Evolutionary conservation across 352 stramenopile species (phyloP).

Genomic region (Phytophthora pluvialis): DNA sequence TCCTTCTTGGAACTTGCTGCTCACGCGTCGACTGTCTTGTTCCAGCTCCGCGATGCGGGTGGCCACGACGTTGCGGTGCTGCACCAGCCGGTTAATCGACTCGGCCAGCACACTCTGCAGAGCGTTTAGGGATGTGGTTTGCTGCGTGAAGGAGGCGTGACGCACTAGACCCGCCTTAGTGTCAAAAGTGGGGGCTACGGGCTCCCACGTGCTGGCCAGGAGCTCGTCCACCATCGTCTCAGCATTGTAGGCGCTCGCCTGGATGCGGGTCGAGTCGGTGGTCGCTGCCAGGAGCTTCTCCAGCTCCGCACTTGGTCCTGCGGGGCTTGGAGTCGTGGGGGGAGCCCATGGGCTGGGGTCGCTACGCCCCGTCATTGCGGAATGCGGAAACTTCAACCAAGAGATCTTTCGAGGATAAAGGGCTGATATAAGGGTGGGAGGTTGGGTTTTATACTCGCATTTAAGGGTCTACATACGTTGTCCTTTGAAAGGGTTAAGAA

Average conservation of each 20-base stretch:
- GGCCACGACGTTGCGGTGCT: constrained; percentile 64
- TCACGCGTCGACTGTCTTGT: constrained; percentile 65
- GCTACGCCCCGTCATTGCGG: constrained; percentile 12
- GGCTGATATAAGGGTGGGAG: not conserved
- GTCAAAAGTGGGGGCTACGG: constrained; percentile 15
- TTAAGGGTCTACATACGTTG: too few relatives aligned
- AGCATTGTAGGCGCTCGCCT: constrained; percentile 46
- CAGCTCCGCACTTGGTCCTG: constrained; percentile 55
- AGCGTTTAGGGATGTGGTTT: constrained; percentile 71
- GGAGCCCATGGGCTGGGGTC: not conserved
- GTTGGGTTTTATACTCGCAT: not conserved
- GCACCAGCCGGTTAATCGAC: constrained; percentile 63
- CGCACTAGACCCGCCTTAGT: constrained; percentile 12
- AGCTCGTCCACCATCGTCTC: constrained; percentile 86
- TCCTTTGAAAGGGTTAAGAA: not conserved
- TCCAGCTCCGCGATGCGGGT: constrained; percentile 66
- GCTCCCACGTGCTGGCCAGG: constrained; percentile 62
- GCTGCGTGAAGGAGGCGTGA: constrained; percentile 62
- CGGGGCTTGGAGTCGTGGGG: too few relatives aligned
- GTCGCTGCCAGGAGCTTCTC: constrained; percentile 55
- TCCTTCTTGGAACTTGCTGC: constrained; percentile 67
- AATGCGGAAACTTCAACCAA: constrained; percentile 11
- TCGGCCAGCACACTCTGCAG: constrained; percentile 63
- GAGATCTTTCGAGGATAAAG: not conserved
- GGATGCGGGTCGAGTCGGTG: not conserved